These are phyloP conservation scores for Coriaria nepalensis DNA, from an alignment of 306 rosid genomes.

Conservation along the genomic window DNA sequence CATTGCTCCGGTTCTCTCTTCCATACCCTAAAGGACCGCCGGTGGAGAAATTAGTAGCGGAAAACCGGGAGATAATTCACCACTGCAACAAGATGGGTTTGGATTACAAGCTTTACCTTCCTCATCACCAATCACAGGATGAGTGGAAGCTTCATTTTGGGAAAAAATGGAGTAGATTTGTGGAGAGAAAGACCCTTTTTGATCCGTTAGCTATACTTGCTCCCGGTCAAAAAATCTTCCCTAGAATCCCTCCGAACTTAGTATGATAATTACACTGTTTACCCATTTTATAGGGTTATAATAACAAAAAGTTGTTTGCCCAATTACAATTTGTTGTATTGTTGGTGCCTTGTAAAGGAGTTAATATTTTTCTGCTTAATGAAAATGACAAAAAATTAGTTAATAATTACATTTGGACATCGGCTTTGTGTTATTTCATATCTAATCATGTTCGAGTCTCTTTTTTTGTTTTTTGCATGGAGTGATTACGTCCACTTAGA, in stretches of 20 bases:
- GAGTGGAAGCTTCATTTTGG: slow-evolving; percentile 79
- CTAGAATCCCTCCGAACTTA: slow-evolving; percentile 17
- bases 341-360: not conserved
- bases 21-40: slow-evolving; percentile 44
- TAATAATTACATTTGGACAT: no score
- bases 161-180: slow-evolving; percentile 50
- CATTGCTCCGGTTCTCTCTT: slow-evolving; percentile 54
- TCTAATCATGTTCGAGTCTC: slow-evolving; percentile 1
- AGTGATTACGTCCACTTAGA: no score
- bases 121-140: slow-evolving; percentile 57
- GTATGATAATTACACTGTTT: no score
- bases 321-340: not conserved
- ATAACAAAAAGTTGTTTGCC: no score
- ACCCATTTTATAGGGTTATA: no score
- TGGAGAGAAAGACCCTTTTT: slow-evolving; percentile 36
- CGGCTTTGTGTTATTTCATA: no score
- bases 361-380: no score
- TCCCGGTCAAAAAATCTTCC: slow-evolving; percentile 77
- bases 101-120: slow-evolving; percentile 74
- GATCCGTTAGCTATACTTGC: slow-evolving; percentile 84
- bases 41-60: slow-evolving; percentile 34
- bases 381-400: no score
- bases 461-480: slow-evolving; percentile 1
- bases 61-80: slow-evolving; percentile 53
- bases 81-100: slow-evolving; percentile 30